These are phyloP conservation scores for Zizania palustris DNA, from an alignment of 202 grass and related monocot genomes.

Conservation along the genomic window DNA sequence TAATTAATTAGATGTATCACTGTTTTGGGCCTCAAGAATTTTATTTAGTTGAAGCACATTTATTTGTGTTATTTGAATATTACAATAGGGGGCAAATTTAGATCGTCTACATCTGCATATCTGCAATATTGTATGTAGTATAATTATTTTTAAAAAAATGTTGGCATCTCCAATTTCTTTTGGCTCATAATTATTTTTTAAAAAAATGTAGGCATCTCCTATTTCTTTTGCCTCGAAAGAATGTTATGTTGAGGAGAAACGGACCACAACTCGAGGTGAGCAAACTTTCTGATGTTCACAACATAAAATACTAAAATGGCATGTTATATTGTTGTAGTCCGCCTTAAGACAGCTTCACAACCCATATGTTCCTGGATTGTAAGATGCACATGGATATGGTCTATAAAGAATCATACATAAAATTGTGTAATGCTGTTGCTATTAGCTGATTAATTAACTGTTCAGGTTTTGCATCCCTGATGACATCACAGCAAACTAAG, in stretches of 20 bases:
- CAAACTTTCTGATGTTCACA: background rate
- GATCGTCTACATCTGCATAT: too few species aligned
- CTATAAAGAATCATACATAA: background rate
- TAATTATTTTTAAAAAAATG: too few species aligned
- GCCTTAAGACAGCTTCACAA: background rate
- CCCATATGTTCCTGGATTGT: background rate
- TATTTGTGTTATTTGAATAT: too few species aligned
- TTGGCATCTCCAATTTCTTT: too few species aligned
- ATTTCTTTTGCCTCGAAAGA: slow-evolving; percentile 43
- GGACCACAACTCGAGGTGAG: slow-evolving; percentile 69
- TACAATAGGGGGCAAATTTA: too few species aligned
- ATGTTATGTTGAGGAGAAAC: slow-evolving; percentile 62
- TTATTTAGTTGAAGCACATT: too few species aligned
- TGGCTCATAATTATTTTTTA: too few species aligned
- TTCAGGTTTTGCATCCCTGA: background rate
- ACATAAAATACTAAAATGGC: background rate
- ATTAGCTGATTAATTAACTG: background rate
- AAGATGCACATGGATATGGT: slow-evolving; percentile 1
- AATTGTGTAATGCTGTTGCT: background rate
- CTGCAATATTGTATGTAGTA: too few species aligned
- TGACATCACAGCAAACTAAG: background rate
- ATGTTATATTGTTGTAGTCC: slow-evolving; percentile 21
- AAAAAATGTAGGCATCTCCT: slow-evolving; percentile 38
- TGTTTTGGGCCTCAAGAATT: slow-evolving; percentile 10
- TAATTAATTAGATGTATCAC: background rate